Base-by-base conservation (phyloP, 2,329 filamentous ascomycete species). In the Knufia fluminis region DNA sequence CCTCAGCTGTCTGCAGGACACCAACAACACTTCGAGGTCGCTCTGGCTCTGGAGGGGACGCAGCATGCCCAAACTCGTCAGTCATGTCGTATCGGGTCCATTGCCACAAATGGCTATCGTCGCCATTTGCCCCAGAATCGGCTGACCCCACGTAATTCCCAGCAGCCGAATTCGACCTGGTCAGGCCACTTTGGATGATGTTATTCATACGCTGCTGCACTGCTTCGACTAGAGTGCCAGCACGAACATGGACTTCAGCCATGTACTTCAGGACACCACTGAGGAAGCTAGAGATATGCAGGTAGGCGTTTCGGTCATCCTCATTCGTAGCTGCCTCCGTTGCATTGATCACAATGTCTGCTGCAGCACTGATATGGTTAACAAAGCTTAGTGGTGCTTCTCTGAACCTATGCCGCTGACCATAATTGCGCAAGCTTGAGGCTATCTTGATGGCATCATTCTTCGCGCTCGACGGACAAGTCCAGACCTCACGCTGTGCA, bases 381-480 rank as follows among this genome's bases (percentile, higher is more conserved):
- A 40, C 35, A 24, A 48, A 48, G 33, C 45, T 48, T 10, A 48
- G 23, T 9, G 45, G 45, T 10, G 45, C 45, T 40, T 48, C 45
- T 28, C 45, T 12, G 24, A 48, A 48, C 7, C 45, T 17, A 40
- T 48, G 45, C 17, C 23, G 17, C 33, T 48, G 45, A 28, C 45
- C 45, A 39, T 48, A 48, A 28, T 48, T 48, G 20, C 45, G 33
- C 33, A 48, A 24, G 35, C 45, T 48, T 17, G 45, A 48, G 23
- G 45, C 45, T 10, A 48, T 48, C n/a, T 40, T 48, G 45, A 48
- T 17, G 12, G 45, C 45, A 40, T 48, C 45, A 19, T 38, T 40
- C 23, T 40, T 48, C 2, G 45, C 45, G 23, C 45, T 48, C 14
- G 33, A 17, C 16, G 45, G 45, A 31, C 45, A 48, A 3, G 23